Conservation (phyloP, 2,329 filamentous ascomycete genomes). For the Lasiodiplodia citricola region DNA sequence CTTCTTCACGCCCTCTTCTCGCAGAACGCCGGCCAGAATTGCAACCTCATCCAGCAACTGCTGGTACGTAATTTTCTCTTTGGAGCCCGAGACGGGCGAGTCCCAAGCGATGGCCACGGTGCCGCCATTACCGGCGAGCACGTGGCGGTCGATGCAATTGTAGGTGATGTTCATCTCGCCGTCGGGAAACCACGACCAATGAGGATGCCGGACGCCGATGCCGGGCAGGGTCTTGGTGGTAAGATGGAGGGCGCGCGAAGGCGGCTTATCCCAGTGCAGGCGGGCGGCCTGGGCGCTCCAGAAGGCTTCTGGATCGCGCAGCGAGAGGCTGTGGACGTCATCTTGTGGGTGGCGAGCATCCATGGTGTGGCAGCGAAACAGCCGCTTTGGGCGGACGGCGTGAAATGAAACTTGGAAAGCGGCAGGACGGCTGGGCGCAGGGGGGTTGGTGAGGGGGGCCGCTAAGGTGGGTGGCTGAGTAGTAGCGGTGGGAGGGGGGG, state of each 20-base stretch:
- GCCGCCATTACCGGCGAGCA: constrained; percentile 76
- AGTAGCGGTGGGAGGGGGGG: neutral
- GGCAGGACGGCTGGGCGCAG: neutral
- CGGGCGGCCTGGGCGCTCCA: constrained; percentile 77
- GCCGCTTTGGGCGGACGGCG: neutral
- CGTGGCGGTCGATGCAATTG: constrained; percentile 90
- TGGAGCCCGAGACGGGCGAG: constrained; percentile 77
- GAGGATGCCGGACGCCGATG: constrained; percentile 69
- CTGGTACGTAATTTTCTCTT: constrained; percentile 75
- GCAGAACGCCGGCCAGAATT: constrained; percentile 77
- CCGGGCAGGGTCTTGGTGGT: constrained; percentile 67
- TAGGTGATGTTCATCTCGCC: constrained; percentile 90
- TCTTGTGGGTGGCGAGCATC: constrained; percentile 52
- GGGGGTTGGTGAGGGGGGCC: neutral
- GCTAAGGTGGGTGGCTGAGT: neutral
- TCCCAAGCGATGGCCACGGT: constrained; percentile 83
- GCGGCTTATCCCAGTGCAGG: constrained; percentile 81
- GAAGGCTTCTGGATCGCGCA: constrained; percentile 73
- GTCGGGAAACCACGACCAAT: constrained; percentile 90
- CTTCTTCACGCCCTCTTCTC: constrained; percentile 79
- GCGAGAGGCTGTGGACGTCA: constrained; percentile 60
- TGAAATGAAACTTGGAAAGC: neutral
- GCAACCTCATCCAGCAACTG: constrained; percentile 81
- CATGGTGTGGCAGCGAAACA: constrained; percentile 23
- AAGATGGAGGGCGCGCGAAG: constrained; percentile 64